These are phyloP conservation scores for Pterula multifida DNA, from an alignment of 1,284 basidiomycete species.

Conservation along the genomic window DNA sequence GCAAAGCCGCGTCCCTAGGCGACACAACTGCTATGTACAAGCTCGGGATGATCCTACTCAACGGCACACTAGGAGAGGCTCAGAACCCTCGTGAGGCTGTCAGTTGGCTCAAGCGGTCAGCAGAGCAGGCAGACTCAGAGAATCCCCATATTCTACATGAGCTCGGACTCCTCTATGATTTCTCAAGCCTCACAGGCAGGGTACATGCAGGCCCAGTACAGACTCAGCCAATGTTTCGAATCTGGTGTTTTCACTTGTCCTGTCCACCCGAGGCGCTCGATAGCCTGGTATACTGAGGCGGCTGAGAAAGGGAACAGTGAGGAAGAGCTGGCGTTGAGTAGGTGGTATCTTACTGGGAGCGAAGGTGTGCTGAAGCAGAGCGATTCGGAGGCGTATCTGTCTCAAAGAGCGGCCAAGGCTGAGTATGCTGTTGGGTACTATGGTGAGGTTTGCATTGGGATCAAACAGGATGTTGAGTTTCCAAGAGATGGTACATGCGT, in stretches of 20 bases:
- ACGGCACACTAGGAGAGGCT: conserved; percentile 76
- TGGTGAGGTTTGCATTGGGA: conserved; percentile 94
- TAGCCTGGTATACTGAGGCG: conserved; percentile 98
- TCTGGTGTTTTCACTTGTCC: conserved; percentile 86
- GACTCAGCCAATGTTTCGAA: conserved; percentile 91
- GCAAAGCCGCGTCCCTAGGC: conserved; percentile 91
- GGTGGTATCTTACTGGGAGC: conserved; percentile 94
- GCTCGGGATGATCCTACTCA: conserved; percentile 88
- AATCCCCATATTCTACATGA: conserved; percentile 98
- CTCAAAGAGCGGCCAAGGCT: conserved; percentile 86
- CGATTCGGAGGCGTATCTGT: conserved; percentile 93
- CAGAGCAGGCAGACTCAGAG: conserved; percentile 95
- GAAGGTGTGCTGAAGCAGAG: conserved; percentile 96
- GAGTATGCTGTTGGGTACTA: conserved; percentile 98
- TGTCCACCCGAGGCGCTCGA: conserved; percentile 85
- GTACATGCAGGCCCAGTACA: conserved; percentile 90
- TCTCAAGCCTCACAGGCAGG: conserved; percentile 82
- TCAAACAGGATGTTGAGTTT: conserved; percentile 91
- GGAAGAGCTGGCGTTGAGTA: conserved; percentile 90
- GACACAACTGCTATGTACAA: conserved; percentile 99
- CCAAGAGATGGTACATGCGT: conserved; percentile 98
- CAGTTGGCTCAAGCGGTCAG: conserved; percentile 90
- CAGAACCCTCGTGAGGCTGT: conserved; percentile 87
- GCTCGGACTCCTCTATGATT: conserved; percentile 87
- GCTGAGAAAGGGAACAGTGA: conserved; percentile 93